These are phyloP conservation scores for Fusarium continuum DNA, from an alignment of 2,329 filamentous ascomycete genomes.

Conservation along the genomic window DNA sequence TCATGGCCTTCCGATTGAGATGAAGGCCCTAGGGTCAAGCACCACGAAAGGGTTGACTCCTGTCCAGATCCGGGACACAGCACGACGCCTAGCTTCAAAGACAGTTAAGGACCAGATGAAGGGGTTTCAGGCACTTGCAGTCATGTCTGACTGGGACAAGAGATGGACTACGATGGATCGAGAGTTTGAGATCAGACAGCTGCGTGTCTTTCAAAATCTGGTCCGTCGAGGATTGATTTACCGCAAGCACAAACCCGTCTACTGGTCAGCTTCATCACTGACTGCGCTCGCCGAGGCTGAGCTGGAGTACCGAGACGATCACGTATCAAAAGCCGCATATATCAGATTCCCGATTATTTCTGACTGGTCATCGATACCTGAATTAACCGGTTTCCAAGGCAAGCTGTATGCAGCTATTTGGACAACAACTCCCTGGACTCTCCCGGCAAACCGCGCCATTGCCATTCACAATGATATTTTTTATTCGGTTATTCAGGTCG, in stretches of 20 bases:
- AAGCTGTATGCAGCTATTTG: conserved; percentile 86
- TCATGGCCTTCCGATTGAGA: conserved; percentile 94
- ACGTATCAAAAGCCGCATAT: conserved; percentile 77
- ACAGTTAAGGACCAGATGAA: conserved; percentile 78
- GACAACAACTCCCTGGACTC: conserved; percentile 98
- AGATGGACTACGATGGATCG: conserved; percentile 83
- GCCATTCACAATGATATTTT: conserved; percentile 78
- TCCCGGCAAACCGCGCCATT: conserved; percentile 92
- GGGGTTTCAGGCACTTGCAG: conserved; percentile 75
- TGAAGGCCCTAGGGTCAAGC: conserved; percentile 81
- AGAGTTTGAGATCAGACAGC: conserved; percentile 77
- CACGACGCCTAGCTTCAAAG: conserved; percentile 70
- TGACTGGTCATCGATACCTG: conserved; percentile 45
- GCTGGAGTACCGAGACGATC: conserved; percentile 81
- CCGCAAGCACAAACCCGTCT: conserved; percentile 81
- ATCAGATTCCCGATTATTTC: conserved; percentile 77
- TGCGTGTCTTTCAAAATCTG: conserved; percentile 79
- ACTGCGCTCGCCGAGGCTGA: conserved; percentile 87
- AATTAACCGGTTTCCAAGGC: conserved; percentile 53
- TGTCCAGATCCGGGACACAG: conserved; percentile 70
- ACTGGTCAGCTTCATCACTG: conserved; percentile 83
- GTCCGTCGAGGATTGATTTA: conserved; percentile 78
- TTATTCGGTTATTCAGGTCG: conserved; percentile 73
- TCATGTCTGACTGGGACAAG: conserved; percentile 83
- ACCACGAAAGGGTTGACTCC: conserved; percentile 56